Percentiles rank a stretch among this genome's conserved stretches.
phyloP scores from a whole-genome alignment of 202 grass and related monocot genomes.

The Carex arenaria region DNA sequence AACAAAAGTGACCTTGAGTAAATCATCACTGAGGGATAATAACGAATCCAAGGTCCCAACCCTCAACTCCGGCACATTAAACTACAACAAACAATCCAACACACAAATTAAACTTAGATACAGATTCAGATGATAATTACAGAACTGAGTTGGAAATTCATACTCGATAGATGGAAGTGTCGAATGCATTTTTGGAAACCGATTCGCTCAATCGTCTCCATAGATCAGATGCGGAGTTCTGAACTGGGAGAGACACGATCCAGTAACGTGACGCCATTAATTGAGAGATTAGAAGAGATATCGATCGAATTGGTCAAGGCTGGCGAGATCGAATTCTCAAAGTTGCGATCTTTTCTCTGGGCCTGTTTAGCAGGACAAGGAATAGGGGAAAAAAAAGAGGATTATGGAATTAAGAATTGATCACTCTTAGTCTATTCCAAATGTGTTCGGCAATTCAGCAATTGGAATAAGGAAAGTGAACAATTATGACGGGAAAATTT shows the following conservation, averaged over 20 bases:
- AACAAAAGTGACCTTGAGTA: slow-evolving; percentile 51
- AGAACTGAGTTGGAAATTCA: neutral
- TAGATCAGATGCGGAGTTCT: slow-evolving; percentile 33
- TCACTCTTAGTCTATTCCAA: too few species aligned
- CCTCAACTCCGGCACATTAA: slow-evolving; percentile 72
- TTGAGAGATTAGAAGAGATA: neutral
- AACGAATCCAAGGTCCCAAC: slow-evolving; percentile 94
- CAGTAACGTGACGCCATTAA: slow-evolving; percentile 79
- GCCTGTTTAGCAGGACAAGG: too few species aligned
- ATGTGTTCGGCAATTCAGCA: too few species aligned
- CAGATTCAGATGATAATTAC: neutral
- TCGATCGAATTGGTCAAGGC: neutral
- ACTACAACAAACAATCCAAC: slow-evolving; percentile 29
- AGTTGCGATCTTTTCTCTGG: too few species aligned
- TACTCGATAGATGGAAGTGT: slow-evolving; percentile 66
- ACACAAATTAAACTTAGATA: neutral
- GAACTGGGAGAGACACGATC: slow-evolving; percentile 75
- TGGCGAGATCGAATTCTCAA: neutral
- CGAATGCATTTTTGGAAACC: slow-evolving; percentile 82
- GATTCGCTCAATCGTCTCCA: slow-evolving; percentile 71
- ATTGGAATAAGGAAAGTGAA: too few species aligned
- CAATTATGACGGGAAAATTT: too few species aligned
- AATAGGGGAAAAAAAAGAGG: too few species aligned
- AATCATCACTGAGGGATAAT: slow-evolving; percentile 91
- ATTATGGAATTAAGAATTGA: too few species aligned